Evolutionary conservation across 169 alveolate genomes (phyloP), one percentile per base, ranked within the genome.

Genomic region (Plasmodium vivax): DNA sequence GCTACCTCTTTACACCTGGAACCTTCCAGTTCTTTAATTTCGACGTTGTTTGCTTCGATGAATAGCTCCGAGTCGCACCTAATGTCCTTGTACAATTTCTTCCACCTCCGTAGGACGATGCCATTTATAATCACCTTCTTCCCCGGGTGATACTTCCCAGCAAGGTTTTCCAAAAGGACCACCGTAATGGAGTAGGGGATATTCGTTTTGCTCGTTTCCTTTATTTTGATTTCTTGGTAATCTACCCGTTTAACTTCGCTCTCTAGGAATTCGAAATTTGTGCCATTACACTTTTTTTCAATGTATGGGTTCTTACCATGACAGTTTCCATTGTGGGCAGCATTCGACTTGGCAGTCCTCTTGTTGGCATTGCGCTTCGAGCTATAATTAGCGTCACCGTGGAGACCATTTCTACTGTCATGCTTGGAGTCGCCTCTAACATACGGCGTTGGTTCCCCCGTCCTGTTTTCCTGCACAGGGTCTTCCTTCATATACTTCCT

Each of bases 141-240:
- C 9, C 97, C 97, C 34, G 97, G 97, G 74, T 90, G 77, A 79
- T 96, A 94, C 16, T 90, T 95, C 38, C 97, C 97, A 3, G 95
- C 94, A 32, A 96, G 82, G 45, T 96, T 96, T 82, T 94, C 95
- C 75, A 95, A 85, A 30, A 95, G 82, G 19, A 96, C 97, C n/a
- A 95, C 97, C 6, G 97, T 95, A 14, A 77, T 83, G 19, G 93
- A 92, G 73, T 47, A 95, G 8, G 93, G 97, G 43, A 87, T 95
- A 96, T 72, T 96, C 47, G 84, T 91, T 81, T 82, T 91, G 12
- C 71, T 71, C 8, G 88, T n/a, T 58, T 84, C 91, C 56, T 58
- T 87, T 62, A 85, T 80, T 85, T 79, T 82, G 82, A 95, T 95
- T 72, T 96, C 97, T 87, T 96, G 97, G 45, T 92, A 85, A 56